A percentile compares a stretch with the other conserved stretches of the same genome.
phyloP scores from a whole-genome alignment of 805 yeast genomes.

The Tetrapisispora iriomotensis region DNA sequence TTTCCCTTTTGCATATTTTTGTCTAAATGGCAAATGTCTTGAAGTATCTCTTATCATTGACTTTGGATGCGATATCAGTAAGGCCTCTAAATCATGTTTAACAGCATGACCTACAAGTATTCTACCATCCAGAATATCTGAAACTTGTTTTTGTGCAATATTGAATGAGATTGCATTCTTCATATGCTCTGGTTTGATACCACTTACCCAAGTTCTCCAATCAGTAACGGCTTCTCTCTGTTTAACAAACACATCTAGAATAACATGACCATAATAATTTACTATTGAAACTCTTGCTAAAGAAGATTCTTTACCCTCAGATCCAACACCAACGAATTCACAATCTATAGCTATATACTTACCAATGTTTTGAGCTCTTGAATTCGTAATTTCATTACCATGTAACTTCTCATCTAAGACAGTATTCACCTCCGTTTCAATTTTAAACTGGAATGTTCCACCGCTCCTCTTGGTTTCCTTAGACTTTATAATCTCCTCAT shows the following conservation, averaged over 20 bases:
- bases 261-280: constrained; percentile 63
- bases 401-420: background rate
- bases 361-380: constrained; percentile 39
- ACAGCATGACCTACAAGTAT: constrained; percentile 80
- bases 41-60: constrained; percentile 66
- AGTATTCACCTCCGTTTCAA: background rate
- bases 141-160: constrained; percentile 52
- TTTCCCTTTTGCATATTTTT: constrained; percentile 47
- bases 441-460: constrained; percentile 14
- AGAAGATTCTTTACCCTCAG: constrained; percentile 56
- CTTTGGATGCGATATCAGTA: constrained; percentile 60
- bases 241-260: constrained; percentile 65
- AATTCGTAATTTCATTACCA: background rate
- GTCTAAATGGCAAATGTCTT: constrained; percentile 45
- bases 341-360: constrained; percentile 79
- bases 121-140: constrained; percentile 43
- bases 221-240: constrained; percentile 74
- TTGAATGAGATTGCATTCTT: constrained; percentile 53
- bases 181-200: constrained; percentile 66
- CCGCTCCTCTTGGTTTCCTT: constrained; percentile 18
- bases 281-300: constrained; percentile 84
- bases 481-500: constrained; percentile 18
- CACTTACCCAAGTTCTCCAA: constrained; percentile 91
- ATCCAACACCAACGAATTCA: constrained; percentile 89
- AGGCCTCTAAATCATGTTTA: constrained; percentile 62